phyloP scores from a whole-genome alignment of 331 rosid species.

The Telfairia occidentalis region DNA sequence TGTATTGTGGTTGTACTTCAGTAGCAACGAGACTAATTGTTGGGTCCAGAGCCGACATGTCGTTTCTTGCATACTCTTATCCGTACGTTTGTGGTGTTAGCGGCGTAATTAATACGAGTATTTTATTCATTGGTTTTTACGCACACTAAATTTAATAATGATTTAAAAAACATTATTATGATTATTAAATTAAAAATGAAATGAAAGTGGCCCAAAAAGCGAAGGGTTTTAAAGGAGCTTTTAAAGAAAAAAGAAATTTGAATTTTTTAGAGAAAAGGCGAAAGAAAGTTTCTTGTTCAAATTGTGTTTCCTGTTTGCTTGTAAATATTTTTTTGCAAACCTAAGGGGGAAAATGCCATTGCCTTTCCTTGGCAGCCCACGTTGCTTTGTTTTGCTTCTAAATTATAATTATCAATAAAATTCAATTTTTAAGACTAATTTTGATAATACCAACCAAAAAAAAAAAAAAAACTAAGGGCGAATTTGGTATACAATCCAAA shows the following conservation, averaged over 20 bases:
- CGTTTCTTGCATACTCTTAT: not conserved
- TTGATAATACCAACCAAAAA: too few relatives aligned
- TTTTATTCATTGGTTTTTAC: not conserved
- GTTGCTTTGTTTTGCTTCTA: not conserved
- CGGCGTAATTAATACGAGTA: not conserved
- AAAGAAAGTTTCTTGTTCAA: not conserved
- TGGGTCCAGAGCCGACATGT: slow-evolving; percentile 4
- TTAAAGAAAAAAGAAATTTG: not conserved
- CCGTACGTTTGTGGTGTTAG: not conserved
- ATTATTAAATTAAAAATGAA: not conserved
- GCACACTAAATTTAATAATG: not conserved
- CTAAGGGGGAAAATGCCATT: not conserved
- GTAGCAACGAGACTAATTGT: not conserved
- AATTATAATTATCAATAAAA: too few relatives aligned
- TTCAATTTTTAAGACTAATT: too few relatives aligned
- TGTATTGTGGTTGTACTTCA: not conserved
- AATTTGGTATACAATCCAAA: too few relatives aligned
- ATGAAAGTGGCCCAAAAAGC: not conserved
- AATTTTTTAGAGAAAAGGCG: not conserved
- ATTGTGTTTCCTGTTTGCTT: slow-evolving; percentile 1
- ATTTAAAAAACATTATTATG: not conserved
- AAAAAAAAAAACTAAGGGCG: too few relatives aligned
- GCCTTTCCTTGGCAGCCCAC: not conserved
- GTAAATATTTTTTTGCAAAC: not conserved
- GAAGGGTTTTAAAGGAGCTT: not conserved